Evolutionary conservation across 108 stramenopile genomes (phyloP), one percentile per base, ranked within the genome.

Genomic region (Fragilaria crotonensis): DNA sequence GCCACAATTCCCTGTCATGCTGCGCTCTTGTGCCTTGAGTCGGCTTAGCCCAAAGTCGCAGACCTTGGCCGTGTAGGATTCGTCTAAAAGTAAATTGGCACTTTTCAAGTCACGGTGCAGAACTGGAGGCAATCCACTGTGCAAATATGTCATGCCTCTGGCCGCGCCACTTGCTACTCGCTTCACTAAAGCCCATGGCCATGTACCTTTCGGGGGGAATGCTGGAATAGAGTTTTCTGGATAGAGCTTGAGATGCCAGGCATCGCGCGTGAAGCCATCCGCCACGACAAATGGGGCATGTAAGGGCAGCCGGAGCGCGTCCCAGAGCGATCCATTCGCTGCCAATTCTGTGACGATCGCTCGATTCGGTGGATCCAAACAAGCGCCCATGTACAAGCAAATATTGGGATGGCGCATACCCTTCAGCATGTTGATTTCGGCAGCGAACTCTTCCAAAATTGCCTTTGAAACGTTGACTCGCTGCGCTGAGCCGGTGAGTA

Each of bases 331-430:
- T 7, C 95, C 95, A 31, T 90, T 79, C 5, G 74, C 79, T 29
- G 87, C 90, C 19, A 86, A 73, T 63, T 96, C 96, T 3, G 92
- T 95, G 5, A 96, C 67, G 22, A 96, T 93, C 20, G 85, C 85
- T 21, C 89, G 72, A 67, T 95, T 92, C 2, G 92, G 86, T 5
- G 90, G 83, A 18, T 83, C 80, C 22, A 95, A 59, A 62, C 86
- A 91, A n/a, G 93, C 93, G 36, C 96, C 96, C 83, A 96, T 93
- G 63, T 88, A 95, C 36, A 95, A 70, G 49, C 92, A 92, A 54
- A 96, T 88, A 62, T 94, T 93, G 31, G 96, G 96, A 75, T 96
- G 96, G 22, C 93, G 68, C 87, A 96, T 91, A 14, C 85, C 85
- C 55, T 66, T 73, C 21, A 92, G 57, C 62, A 92, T 71, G 60